These are phyloP conservation scores for Penicillium italicum DNA, from an alignment of 2,329 filamentous ascomycete species.

Conservation along the genomic window DNA sequence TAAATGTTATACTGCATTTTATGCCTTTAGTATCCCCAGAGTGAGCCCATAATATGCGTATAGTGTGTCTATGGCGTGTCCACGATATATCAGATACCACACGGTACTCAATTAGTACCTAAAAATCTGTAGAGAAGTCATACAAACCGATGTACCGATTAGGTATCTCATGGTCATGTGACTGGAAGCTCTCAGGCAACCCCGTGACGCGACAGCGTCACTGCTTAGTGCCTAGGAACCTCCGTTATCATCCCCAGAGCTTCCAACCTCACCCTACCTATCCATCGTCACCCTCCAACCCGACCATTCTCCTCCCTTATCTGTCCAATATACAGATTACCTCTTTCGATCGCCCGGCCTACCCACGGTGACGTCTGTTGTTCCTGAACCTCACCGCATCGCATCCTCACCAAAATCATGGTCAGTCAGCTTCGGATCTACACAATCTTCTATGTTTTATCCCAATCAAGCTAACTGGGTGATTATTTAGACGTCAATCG, in stretches of 20 bases:
- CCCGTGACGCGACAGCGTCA: conserved; percentile 31
- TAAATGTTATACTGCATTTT: neutral
- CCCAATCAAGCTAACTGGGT: conserved; percentile 15
- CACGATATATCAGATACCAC: neutral
- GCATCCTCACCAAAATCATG: conserved; percentile 17
- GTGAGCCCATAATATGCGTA: neutral
- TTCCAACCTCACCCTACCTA: conserved; percentile 16
- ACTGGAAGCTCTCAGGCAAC: conserved; percentile 27
- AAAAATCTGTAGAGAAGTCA: neutral
- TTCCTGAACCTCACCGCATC: conserved; percentile 8
- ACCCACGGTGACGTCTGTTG: conserved; percentile 1
- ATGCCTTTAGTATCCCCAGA: neutral
- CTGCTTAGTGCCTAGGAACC: conserved; percentile 11
- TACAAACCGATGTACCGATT: neutral
- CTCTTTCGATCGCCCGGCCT: neutral
- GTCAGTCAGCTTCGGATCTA: conserved; percentile 8
- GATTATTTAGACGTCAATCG: conserved; percentile 82
- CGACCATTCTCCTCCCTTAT: neutral
- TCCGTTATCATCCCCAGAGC: conserved; percentile 21
- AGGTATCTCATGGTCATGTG: conserved; percentile 13
- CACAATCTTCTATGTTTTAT: neutral
- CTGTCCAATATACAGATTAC: neutral
- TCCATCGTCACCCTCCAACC: neutral
- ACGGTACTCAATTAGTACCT: neutral
- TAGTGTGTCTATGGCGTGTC: neutral